Base-by-base conservation (phyloP, 768 basidiomycete genomes). In the Tulasnella sp. region DNA sequence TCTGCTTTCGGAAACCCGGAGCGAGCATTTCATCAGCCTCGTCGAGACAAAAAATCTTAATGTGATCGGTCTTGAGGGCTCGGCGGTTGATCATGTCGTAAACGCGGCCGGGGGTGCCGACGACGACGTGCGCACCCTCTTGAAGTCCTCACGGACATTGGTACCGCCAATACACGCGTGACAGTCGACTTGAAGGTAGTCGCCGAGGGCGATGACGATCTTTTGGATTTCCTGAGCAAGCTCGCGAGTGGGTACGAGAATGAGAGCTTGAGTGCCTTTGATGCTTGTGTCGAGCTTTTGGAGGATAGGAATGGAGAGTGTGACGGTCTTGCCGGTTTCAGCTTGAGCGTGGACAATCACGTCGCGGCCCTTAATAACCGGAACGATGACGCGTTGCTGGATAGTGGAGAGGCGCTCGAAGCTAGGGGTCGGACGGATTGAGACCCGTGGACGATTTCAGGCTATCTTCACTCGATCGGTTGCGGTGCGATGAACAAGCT, bases 11-110 rank as follows among this genome's bases (percentile, higher is more conserved):
- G 92, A 99, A 99, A 78, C 97, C 97, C 83, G 94, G 94, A 81
- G 96, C 97, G 85, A 99, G 88, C 93, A 99, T 96, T 88, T 99
- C 97, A 85, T 99, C 97, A 80, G 98, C 97, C 87, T 99, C 97
- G 85, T 99, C 97, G 82, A 99, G 93, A 87, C 96, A 97, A 89
- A 99, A 94, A 84, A 96, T 93, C 86, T 89, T 97, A 89, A 97
- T 94, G 85, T 87, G 87, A 85, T 96, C 93, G 72, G 96, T 94
- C 84, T 90, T 90, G 84, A 98, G 91, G 40, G 94, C 94, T 52
- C 95, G 88, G 78, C 97, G 92, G 88, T 95, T 96, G 88, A 99
- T 97, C 96, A 99, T 97, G 86, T 99, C 97, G 84, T 88, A 94
- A 56, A 98, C 96, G 83, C 94, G 94, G 58, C 97, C 97, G 75